Evolutionary conservation across 208 protist species (phyloP), one percentile per base, ranked within the genome.

Genomic region (Trypanosoma melophagium): DNA sequence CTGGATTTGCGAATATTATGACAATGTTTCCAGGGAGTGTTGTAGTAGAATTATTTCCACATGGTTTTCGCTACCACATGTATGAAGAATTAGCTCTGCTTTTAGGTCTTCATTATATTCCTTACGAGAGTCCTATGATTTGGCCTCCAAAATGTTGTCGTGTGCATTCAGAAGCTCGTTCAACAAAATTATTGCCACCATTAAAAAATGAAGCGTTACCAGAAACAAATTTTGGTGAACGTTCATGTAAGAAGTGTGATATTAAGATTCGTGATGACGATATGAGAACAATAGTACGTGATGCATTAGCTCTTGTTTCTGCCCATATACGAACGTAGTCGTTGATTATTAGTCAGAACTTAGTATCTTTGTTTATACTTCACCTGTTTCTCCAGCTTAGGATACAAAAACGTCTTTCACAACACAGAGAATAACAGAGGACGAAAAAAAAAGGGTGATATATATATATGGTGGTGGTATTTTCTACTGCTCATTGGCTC

Each of bases 31-130:
- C 57, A 58, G 70, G 71, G 14, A 60, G 62, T 54, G 58, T 62
- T 16, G 69, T 76, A 19, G 52, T 80, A 22, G 69, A 75, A 57
- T 22, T 76, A 4, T 80, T 80, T 71, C 74, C 74, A 13, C 35
- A 67, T 51, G 75, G 66, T 47, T 80, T 76, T 62, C 58, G 60
- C 16, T 76, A 75, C 41, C 44, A 50, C 24, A 76, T 80, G 74
- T 80, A 71, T 58, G 52, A 80, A 51, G 74, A 80, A 52, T 55
- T 80, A 22, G 69, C 74, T 14, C 22, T 52, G 24, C 28, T 80
- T 16, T 25, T 80, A 35, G 55, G 51, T 41, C 12, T 80, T 19
- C 17, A 67, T 49, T 76, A 76, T 58, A 70, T 67, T 40, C 16
- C 53, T 0, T 72, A 69, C 44, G 74, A 76, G 63, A 66, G 56